Base-by-base conservation (phyloP, 495 filamentous ascomycete genomes). In the Penicillium egyptiacum region DNA sequence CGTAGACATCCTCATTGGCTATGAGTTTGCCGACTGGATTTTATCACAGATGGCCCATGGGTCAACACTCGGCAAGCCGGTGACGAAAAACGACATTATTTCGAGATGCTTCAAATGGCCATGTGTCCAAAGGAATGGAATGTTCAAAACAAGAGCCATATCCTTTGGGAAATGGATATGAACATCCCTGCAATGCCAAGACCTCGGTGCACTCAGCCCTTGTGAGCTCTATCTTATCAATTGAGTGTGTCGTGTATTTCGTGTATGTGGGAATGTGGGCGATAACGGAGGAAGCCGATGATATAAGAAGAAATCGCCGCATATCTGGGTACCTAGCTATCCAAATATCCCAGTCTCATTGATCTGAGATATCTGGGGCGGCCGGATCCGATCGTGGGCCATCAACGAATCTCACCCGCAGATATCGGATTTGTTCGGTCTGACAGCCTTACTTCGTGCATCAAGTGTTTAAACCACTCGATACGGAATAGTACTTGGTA, bases 211-310 rank as follows among this genome's bases (percentile, higher is more conserved):
- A 30, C 46, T 50, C 49, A 22, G 43, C 19, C 41, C 31, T 57
- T 54, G 44, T 51, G 61, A 58, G 28, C 19, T 14, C 28, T 53
- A 51, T 64, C 61, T 64, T 61, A 64, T 61, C 55, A 30, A 10
- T 16, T 44, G 1, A 17, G 17, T 28, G n/a, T 42, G 22, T 45
- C 17, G 40, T 31, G 48, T 23, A 7, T 28, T 1, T 23, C 23
- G 4, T 23, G 23, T 23, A 23, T 23, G 23, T 12, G 17, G 14
- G 5, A 33, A 59, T 43, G 20, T 43, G 35, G 16, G 39, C 11
- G 61, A 64, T 64, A 61, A 58, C 39, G 54, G 55, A 37, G 37
- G 11, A 42, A 33, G 23, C 51, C 57, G 63, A 61, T 46, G 19
- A 45, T 28, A 39, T 47, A 50, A 20, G 31, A 31, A 37, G 35